A percentile compares a stretch with the other conserved stretches of the same genome.
These are phyloP conservation scores for Rhizophlyctis rosea DNA, from an alignment of 192 early-diverging fungal genomes.

Conservation along the genomic window DNA sequence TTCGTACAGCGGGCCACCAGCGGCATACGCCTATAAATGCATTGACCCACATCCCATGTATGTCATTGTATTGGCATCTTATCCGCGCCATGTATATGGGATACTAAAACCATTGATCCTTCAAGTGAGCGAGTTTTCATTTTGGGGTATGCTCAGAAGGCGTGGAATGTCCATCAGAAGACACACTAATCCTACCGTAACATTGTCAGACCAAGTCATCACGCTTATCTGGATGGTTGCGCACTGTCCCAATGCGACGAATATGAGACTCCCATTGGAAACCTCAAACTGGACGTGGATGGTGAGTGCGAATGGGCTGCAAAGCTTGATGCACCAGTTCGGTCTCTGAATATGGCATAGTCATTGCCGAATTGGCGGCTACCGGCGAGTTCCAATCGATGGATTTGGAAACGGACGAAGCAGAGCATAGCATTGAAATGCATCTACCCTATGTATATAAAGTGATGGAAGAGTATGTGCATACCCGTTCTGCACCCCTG, in stretches of 20 bases:
- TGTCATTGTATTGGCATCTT: slow-evolving; percentile 7
- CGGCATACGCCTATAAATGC: slow-evolving; percentile 83
- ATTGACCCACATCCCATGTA: slow-evolving; percentile 59
- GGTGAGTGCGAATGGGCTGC: too few species aligned
- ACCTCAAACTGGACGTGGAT: slow-evolving; percentile 67
- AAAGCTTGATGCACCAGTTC: too few species aligned
- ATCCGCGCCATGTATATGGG: not conserved
- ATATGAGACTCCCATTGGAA: slow-evolving; percentile 88
- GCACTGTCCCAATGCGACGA: slow-evolving; percentile 67
- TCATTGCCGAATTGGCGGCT: slow-evolving; percentile 58
- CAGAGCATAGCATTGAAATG: slow-evolving; percentile 98
- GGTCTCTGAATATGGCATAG: slow-evolving; percentile 36
- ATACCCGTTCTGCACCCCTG: not conserved
- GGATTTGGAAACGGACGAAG: slow-evolving; percentile 70
- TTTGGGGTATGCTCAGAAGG: slow-evolving; percentile 52
- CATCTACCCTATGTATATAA: slow-evolving; percentile 89
- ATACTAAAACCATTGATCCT: not conserved
- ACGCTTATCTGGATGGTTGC: slow-evolving; percentile 75
- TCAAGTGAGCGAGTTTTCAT: slow-evolving; percentile 76
- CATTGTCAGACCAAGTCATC: slow-evolving; percentile 74
- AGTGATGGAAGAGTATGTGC: slow-evolving; percentile 64
- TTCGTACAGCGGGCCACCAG: slow-evolving; percentile 84
- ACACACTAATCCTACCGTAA: not conserved
- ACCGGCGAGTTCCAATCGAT: slow-evolving; percentile 69
- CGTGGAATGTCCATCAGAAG: not conserved